These are phyloP conservation scores for Moricandia moricandioides DNA, from an alignment of 345 rosid species.

Conservation along the genomic window DNA sequence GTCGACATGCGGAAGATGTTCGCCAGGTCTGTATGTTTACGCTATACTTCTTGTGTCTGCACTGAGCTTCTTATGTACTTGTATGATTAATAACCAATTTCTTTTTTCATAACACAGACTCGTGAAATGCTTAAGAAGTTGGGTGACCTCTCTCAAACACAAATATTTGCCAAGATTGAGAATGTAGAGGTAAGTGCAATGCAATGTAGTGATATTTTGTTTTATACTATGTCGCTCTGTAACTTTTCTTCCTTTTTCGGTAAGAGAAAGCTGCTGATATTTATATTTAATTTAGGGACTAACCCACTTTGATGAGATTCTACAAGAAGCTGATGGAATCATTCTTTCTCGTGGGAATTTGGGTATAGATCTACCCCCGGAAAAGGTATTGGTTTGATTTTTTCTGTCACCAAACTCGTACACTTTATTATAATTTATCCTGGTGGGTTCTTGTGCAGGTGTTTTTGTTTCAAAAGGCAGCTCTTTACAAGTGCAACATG, in stretches of 20 bases:
- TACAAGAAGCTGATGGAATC: conserved; percentile 97
- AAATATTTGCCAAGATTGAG: conserved; percentile 95
- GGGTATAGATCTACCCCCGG: conserved; percentile 98
- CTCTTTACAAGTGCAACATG: not conserved
- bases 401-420: not conserved
- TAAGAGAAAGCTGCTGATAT: conserved; percentile 3
- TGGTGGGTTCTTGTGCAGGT: conserved; percentile 48
- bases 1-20: conserved; percentile 95
- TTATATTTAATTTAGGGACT: conserved; percentile 53
- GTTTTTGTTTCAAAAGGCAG: conserved; percentile 49
- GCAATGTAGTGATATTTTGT: not conserved
- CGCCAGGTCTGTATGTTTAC: conserved; percentile 52
- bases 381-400: conserved; percentile 38
- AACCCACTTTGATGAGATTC: conserved; percentile 96
- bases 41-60: not conserved
- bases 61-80: not conserved
- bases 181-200: conserved; percentile 66
- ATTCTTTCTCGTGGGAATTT: conserved; percentile 97
- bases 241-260: not conserved
- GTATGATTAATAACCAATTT: not conserved
- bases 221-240: not conserved
- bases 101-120: conserved; percentile 49
- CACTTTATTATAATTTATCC: not conserved
- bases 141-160: conserved; percentile 87
- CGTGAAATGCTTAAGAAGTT: conserved; percentile 77